Conservation (phyloP, 1,139 yeast species). For the Hyphopichia wangnamkhiaoensis region DNA sequence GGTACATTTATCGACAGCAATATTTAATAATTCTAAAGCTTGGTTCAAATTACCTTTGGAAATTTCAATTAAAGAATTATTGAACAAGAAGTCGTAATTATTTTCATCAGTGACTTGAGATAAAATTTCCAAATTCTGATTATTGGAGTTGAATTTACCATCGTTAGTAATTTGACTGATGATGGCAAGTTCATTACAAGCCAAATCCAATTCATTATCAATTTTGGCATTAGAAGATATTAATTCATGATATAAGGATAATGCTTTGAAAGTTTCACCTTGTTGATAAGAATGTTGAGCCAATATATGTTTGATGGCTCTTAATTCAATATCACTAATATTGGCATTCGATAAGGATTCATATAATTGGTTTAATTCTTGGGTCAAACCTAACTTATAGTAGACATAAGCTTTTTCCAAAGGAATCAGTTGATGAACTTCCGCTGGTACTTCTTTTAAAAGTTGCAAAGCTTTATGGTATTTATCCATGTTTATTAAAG, state of each 20-base stretch:
- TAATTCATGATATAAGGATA: constrained; percentile 54
- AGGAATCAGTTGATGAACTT: constrained; percentile 34
- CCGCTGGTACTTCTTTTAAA: constrained; percentile 41
- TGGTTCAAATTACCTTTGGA: constrained; percentile 41
- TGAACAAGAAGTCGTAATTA: constrained; percentile 53
- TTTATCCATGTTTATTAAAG: constrained; percentile 72
- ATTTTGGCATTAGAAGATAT: constrained; percentile 38
- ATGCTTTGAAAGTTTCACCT: constrained; percentile 60
- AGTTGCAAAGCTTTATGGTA: constrained; percentile 58
- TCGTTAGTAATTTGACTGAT: constrained; percentile 47
- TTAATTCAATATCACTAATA: constrained; percentile 22
- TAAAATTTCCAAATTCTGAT: constrained; percentile 5
- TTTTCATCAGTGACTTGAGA: constrained; percentile 9
- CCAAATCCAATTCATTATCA: constrained; percentile 54
- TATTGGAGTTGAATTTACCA: background rate
- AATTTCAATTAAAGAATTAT: constrained; percentile 61
- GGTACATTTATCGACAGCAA: constrained; percentile 48
- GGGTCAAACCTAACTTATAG: constrained; percentile 60
- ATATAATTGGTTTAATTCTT: constrained; percentile 43
- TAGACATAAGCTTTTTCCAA: constrained; percentile 69
- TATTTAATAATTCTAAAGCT: constrained; percentile 50
- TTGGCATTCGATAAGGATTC: constrained; percentile 23
- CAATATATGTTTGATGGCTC: constrained; percentile 70
- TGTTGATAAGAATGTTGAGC: constrained; percentile 79
- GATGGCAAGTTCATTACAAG: constrained; percentile 70